Evolutionary conservation across 106 monocot genomes (phyloP).

Genomic region (Iris macrosiphon): DNA sequence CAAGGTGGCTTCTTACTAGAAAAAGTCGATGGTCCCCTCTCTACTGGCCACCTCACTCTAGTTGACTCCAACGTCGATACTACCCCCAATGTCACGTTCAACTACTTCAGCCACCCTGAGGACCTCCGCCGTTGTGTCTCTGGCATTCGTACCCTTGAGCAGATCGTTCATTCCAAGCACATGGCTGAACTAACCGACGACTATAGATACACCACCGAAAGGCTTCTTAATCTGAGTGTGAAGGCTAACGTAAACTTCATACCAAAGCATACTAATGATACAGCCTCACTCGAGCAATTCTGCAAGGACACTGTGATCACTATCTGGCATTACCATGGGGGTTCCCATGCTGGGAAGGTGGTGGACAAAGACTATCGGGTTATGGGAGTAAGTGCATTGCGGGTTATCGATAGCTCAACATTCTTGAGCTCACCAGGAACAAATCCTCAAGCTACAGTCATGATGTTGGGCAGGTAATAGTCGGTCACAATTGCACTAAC

Average conservation of each 20-base stretch:
- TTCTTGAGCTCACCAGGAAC: slow-evolving; percentile 56
- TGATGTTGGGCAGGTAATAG: slow-evolving; percentile 68
- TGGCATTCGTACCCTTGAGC: slow-evolving; percentile 42
- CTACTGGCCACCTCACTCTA: slow-evolving; percentile 51
- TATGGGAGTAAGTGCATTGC: slow-evolving; percentile 26
- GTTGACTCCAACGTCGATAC: slow-evolving; percentile 23
- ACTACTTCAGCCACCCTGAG: slow-evolving; percentile 61
- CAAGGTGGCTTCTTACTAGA: slow-evolving; percentile 71
- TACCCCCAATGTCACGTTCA: slow-evolving; percentile 74
- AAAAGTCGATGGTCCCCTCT: slow-evolving; percentile 59
- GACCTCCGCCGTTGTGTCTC: slow-evolving; percentile 50
- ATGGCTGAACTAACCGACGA: slow-evolving; percentile 32
- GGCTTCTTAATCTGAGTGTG: slow-evolving; percentile 54
- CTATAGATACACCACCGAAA: slow-evolving; percentile 12
- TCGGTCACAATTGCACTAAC: too few relatives aligned
- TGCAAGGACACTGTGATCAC: slow-evolving; percentile 65
- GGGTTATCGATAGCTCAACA: slow-evolving; percentile 53
- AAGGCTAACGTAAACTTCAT: slow-evolving; percentile 57
- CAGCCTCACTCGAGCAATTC: slow-evolving; percentile 51
- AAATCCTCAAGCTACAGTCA: slow-evolving; percentile 64
- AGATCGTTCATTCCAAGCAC: slow-evolving; percentile 27
- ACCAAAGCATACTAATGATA: slow-evolving; percentile 63
- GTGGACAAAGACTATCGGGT: slow-evolving; percentile 40
- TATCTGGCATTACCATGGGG: slow-evolving; percentile 84
- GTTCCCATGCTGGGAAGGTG: slow-evolving; percentile 59